Evolutionary conservation across 2,329 filamentous ascomycete genomes (phyloP), one percentile per base, ranked within the genome.

Genomic region (Rutstroemia sydowiana): DNA sequence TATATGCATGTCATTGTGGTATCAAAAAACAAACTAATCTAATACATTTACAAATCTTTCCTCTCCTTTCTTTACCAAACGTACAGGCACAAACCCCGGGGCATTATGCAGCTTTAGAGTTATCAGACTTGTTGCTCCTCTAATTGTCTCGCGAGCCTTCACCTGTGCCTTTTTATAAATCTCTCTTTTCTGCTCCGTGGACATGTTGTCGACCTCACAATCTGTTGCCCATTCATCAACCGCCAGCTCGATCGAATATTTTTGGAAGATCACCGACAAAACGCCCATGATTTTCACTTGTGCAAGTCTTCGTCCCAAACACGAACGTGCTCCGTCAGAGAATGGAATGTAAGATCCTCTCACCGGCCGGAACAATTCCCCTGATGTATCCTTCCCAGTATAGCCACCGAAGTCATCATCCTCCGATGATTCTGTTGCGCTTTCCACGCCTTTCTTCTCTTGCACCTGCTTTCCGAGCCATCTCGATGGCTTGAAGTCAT

Each of bases 31-130:
- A 47, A 34, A 41, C 37, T 52, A 52, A 40, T 66, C 59, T 44
- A 65, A 26, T 44, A 63, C 55, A 43, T 61, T 63, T 34, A 78
- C 69, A 69, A 91, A 90, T 61, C 77, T 76, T 73, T 91, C 88
- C 57, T 77, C 69, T 0, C 87, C 87, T 59, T 84, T 79, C 70
- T 71, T 80, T 9, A 88, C 83, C 57, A 92, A 68, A 57, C 85
- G 71, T 37, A 92, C 70, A 0, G 84, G 83, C 31, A 92, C 60
- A 40, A 55, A 62, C 4, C 58, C 79, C 50, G 76, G 71, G n/a
- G n/a, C n/a, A n/a, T n/a, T n/a, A 5, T 81, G 74, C 67, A 92
- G 72, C 70, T 88, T 87, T 59, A 92, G 71, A 54, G 87, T 90
- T 55, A 92, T 75, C 52, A 87, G 68, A n/a, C 77, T 78, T 26